A percentile compares a stretch with the other conserved stretches of the same genome.
These are phyloP conservation scores for Cymodocea nodosa DNA, from an alignment of 116 monocot genomes.

Conservation along the genomic window DNA sequence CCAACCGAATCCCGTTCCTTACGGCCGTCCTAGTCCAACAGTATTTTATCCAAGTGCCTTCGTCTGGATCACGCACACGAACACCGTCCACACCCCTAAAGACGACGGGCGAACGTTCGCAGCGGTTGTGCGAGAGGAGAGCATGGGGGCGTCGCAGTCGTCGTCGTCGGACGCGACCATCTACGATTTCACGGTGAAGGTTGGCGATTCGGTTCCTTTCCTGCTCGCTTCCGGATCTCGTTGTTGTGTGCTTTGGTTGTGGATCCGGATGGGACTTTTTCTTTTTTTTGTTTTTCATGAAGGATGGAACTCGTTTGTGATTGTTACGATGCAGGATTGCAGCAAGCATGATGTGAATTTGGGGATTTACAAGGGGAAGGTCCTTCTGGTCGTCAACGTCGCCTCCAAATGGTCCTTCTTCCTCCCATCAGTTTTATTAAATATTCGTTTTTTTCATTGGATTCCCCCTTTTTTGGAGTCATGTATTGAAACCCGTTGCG, in stretches of 20 bases:
- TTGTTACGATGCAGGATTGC: slow-evolving; percentile 6
- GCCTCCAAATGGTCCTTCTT: slow-evolving; percentile 19
- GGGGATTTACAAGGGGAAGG: slow-evolving; percentile 13
- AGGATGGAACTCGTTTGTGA: neutral
- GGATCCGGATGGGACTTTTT: too few species aligned
- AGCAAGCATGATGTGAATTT: slow-evolving; percentile 8
- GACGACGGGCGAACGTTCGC: too few species aligned
- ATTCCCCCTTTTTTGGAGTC: too few species aligned
- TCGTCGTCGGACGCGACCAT: slow-evolving; percentile 3
- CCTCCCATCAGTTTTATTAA: too few species aligned
- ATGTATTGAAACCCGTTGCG: too few species aligned
- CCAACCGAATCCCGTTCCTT: too few species aligned
- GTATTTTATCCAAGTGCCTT: too few species aligned
- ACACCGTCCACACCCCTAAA: too few species aligned
- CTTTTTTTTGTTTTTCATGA: neutral
- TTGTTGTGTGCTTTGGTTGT: neutral
- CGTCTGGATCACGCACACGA: too few species aligned
- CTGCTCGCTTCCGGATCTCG: neutral
- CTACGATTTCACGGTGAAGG: slow-evolving; percentile 18
- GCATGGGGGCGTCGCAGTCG: slow-evolving; percentile 14
- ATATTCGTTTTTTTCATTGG: too few species aligned
- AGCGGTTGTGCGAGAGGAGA: too few species aligned
- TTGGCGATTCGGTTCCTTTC: neutral
- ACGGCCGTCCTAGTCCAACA: too few species aligned
- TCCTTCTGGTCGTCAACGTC: slow-evolving; percentile 15